Base-by-base conservation (phyloP, 1,284 basidiomycete genomes). In the Apiotrichum gracile region DNA sequence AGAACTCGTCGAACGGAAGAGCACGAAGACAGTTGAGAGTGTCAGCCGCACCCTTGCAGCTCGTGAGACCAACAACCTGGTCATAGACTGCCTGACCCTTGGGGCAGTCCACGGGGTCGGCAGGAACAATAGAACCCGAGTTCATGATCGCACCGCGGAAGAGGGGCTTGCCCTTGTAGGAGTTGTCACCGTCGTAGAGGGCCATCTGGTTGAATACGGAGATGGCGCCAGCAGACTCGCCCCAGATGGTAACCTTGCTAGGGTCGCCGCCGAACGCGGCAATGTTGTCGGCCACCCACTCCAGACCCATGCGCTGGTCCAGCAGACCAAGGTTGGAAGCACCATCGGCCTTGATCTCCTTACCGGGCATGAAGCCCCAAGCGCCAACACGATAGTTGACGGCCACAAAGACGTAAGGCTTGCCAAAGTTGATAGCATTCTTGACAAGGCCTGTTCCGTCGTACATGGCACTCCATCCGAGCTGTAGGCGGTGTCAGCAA, bases 151-250 rank as follows among this genome's bases (percentile, higher is more conserved):
- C 70, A 22, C 63, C 68, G 10, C 66, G 65, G 61, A 72, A 74
- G n/a, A 68, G 34, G 54, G 80, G 77, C 74, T 58, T 79, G 75
- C 12, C 80, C 77, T 56, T 55, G 51, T 59, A 56, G 8, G 21
- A 16, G 49, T 49, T 55, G 51, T 59, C 33, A 22, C 82, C 74
- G 43, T 84, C 73, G 62, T 83, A 82, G 16, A 84, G 67, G 60
- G 81, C 78, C 10, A 84, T 76, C 3, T 79, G 81, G 29, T 78
- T 72, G 0, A 26, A 55, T 14, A 56, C 58, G 2, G 42, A 47
- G 42, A 59, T 51, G 19, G 54, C 49, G 16, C 83, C 84, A 0
- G 82, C 84, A 52, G 82, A 83, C 62, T 86, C 78, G 1, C 84
- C 84, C 56, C 82, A 81, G 63, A 75, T 65, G 13, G 72, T 74